These are phyloP conservation scores for Sophora flavescens DNA, from an alignment of 306 rosid species.

Conservation along the genomic window DNA sequence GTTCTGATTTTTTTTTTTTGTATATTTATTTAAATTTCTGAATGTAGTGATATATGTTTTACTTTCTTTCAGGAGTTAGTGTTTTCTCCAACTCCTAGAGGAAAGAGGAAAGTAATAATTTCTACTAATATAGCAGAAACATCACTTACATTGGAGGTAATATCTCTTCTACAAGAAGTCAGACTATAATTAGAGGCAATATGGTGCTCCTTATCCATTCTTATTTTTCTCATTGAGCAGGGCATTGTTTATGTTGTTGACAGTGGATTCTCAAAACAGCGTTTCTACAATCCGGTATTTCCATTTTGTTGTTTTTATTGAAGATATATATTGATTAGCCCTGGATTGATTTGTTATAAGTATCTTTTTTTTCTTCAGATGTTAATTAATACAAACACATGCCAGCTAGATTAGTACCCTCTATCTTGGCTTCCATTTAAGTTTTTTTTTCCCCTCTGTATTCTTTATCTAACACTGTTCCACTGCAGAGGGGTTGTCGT, in stretches of 20 bases:
- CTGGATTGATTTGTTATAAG: slow-evolving; percentile 29
- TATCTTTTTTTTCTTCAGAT: neutral
- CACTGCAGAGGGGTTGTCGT: slow-evolving; percentile 19
- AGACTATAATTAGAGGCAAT: slow-evolving; percentile 30
- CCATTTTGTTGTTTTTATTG: slow-evolving; percentile 35
- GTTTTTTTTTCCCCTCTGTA: slow-evolving; percentile 11
- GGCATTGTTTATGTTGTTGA: slow-evolving; percentile 94
- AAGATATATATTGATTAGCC: slow-evolving; percentile 22
- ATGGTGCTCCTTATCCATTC: slow-evolving; percentile 25
- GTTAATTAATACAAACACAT: slow-evolving; percentile 26
- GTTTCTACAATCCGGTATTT: slow-evolving; percentile 89
- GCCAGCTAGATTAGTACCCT: slow-evolving; percentile 5
- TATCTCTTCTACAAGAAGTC: slow-evolving; percentile 33
- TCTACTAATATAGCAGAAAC: slow-evolving; percentile 98
- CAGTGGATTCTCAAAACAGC: slow-evolving; percentile 95
- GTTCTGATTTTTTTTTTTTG: slow-evolving; percentile 22
- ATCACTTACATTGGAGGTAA: slow-evolving; percentile 90
- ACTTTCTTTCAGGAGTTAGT: slow-evolving; percentile 71
- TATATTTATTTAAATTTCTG: slow-evolving; percentile 34
- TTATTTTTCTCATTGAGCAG: slow-evolving; percentile 60
- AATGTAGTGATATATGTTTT: slow-evolving; percentile 35
- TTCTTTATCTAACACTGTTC: slow-evolving; percentile 19
- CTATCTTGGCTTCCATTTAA: slow-evolving; percentile 22
- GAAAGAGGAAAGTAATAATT: slow-evolving; percentile 92
- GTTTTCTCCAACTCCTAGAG: slow-evolving; percentile 85